Percentiles rank a stretch among this genome's conserved stretches.
Evolutionary conservation across 148 eudicot species (phyloP).

Genomic region (Heliosperma pusillum): DNA sequence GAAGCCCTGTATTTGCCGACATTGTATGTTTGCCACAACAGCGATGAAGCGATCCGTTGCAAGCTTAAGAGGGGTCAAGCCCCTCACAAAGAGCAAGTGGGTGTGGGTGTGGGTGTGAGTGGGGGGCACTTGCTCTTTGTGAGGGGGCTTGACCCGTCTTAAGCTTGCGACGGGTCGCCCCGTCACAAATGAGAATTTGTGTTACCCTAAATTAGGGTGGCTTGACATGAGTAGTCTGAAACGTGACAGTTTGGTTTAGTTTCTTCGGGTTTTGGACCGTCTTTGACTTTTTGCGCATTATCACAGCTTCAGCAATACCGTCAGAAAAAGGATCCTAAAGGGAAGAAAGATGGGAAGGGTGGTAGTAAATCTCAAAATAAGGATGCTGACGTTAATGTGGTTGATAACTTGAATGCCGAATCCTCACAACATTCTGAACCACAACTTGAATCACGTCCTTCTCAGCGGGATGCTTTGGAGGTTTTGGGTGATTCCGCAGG

Average conservation of each 20-base stretch:
- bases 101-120: too few relatives aligned
- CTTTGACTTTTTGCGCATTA: slow-evolving; percentile 15
- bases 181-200: too few relatives aligned
- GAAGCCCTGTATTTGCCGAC: not conserved
- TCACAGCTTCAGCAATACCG: slow-evolving; percentile 90
- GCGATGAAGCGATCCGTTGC: too few relatives aligned
- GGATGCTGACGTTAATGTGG: slow-evolving; percentile 30
- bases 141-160: too few relatives aligned
- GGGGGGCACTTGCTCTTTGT: too few relatives aligned
- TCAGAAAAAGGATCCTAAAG: slow-evolving; percentile 70
- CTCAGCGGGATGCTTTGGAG: slow-evolving; percentile 23
- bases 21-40: not conserved
- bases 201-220: too few relatives aligned
- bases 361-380: slow-evolving; percentile 40
- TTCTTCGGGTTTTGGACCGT: slow-evolving; percentile 15
- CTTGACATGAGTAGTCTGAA: not conserved
- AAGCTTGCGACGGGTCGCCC: too few relatives aligned
- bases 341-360: slow-evolving; percentile 35
- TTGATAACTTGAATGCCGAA: slow-evolving; percentile 20
- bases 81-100: too few relatives aligned
- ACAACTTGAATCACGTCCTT: slow-evolving; percentile 33
- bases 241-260: not conserved
- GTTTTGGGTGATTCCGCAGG: slow-evolving; percentile 13
- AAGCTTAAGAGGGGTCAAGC: too few relatives aligned
- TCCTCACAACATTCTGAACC: slow-evolving; percentile 30